Percentiles rank a stretch among this genome's conserved stretches.
These are phyloP conservation scores for Carallia pectinifolia DNA, from an alignment of 345 rosid species.

Conservation along the genomic window DNA sequence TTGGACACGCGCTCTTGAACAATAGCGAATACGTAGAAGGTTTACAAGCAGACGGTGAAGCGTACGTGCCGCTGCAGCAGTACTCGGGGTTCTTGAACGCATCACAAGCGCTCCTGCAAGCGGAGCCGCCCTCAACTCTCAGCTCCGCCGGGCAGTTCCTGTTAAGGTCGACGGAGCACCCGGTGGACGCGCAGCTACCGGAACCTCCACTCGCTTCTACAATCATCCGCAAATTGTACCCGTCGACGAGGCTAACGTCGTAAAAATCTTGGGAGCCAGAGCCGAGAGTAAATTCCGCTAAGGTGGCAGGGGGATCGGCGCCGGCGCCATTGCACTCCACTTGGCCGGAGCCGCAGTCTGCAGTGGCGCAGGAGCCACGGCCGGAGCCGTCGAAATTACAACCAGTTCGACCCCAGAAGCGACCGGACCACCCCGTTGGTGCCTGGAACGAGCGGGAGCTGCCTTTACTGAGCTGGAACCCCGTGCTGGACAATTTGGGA, in stretches of 20 bases:
- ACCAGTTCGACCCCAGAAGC: slow-evolving; percentile 42
- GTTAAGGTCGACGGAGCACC: slow-evolving; percentile 25
- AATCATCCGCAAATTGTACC: slow-evolving; percentile 21
- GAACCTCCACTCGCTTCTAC: slow-evolving; percentile 23
- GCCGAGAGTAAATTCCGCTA: slow-evolving; percentile 32
- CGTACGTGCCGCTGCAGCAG: slow-evolving; percentile 27
- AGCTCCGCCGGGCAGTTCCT: slow-evolving; percentile 24
- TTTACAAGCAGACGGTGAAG: slow-evolving; percentile 23
- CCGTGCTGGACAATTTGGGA: slow-evolving; percentile 32
- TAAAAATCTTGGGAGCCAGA: slow-evolving; percentile 24
- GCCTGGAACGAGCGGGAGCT: slow-evolving; percentile 31
- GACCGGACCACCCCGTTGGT: slow-evolving; percentile 46
- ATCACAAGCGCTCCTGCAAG: slow-evolving; percentile 28
- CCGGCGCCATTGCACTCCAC: slow-evolving; percentile 26
- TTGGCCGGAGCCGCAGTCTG: slow-evolving; percentile 27
- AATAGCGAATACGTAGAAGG: slow-evolving; percentile 25
- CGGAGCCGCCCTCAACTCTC: slow-evolving; percentile 19
- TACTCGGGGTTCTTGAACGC: slow-evolving; percentile 32
- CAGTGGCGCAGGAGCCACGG: slow-evolving; percentile 22
- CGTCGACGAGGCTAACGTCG: slow-evolving; percentile 33
- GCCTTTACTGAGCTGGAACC: slow-evolving; percentile 33
- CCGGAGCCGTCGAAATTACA: slow-evolving; percentile 33
- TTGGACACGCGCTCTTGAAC: slow-evolving; percentile 29
- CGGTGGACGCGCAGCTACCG: slow-evolving; percentile 20
- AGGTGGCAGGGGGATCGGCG: slow-evolving; percentile 25